Percentiles rank a stretch among this genome's conserved stretches.
These are phyloP conservation scores for Acanthamoeba culbertsoni DNA, from an alignment of 208 protist genomes.

Conservation along the genomic window DNA sequence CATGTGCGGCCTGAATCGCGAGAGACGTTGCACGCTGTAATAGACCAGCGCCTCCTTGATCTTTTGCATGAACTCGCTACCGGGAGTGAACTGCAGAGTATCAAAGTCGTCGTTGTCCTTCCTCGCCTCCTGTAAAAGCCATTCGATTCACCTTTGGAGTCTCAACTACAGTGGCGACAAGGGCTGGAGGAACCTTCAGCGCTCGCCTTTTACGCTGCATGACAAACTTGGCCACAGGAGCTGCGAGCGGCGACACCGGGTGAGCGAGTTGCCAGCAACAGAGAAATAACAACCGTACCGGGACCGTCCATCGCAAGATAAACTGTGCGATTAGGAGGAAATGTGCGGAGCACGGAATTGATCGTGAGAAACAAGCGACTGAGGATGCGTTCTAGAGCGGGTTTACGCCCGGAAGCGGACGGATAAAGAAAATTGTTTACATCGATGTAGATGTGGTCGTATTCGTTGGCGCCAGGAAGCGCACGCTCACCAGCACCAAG, in stretches of 20 bases:
- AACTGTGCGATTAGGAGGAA: not conserved
- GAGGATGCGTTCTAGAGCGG: not conserved
- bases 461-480: not conserved
- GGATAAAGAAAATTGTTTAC: slow-evolving; percentile 58
- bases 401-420: not conserved
- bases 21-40: not conserved
- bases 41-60: slow-evolving; percentile 53
- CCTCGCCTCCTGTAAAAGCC: not conserved
- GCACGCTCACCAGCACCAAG: not conserved
- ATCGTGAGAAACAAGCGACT: not conserved
- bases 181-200: not conserved
- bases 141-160: too few relatives aligned
- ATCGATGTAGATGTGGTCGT: slow-evolving; percentile 49
- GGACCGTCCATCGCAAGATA: slow-evolving; percentile 41
- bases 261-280: not conserved
- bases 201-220: not conserved
- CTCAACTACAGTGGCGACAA: too few relatives aligned
- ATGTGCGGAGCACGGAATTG: not conserved
- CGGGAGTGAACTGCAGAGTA: slow-evolving; percentile 36
- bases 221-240: slow-evolving; percentile 56
- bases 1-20: not conserved
- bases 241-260: not conserved
- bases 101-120: not conserved
- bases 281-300: not conserved
- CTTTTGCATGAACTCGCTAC: slow-evolving; percentile 47